Evolutionary conservation across 2,329 filamentous ascomycete species (phyloP), one percentile per base, ranked within the genome.

Genomic region (Fusarium sp.): DNA sequence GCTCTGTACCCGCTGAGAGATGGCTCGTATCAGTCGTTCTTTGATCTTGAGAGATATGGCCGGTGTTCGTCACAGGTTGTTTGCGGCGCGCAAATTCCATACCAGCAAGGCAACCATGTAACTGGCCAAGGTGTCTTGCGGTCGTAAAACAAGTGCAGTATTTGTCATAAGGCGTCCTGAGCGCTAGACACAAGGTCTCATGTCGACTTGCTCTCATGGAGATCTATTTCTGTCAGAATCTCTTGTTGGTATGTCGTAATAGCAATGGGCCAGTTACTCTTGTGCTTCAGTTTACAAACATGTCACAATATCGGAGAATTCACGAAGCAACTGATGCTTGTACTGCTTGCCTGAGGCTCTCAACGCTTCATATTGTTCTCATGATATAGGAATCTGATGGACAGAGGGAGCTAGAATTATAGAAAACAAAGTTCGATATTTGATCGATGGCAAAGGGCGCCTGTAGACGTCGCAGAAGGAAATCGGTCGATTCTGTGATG

Each of bases 271-370:
- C 26, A 30, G 20, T 41, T 18, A 20, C 24, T 24, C 24, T 36
- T 28, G 56, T 59, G 14, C 20, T 38, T 32, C 32, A 28, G 24
- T 30, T 18, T 36, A 51, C 56, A 22, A 38, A 18, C 32, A 51
- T 51, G 24, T 24, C 56, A 58, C 56, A 30, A 38, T 50, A 15
- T 38, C 56, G 56, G 56, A 30, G 42, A 59, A 36, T 59, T 59
- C 3, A 11, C 24, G 26, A 51, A 18, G 36, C 13, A 9, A 36
- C 7, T 26, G 4, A 12, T 34, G 12, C 22, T 36, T 4, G 8
- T 51, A 12, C 2, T n/a, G 15, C 4, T 6, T 50, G 7, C 22
- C 18, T 34, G n/a, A 57, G 39, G 7, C 9, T 38, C 20, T 51
- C 8, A 10, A 20, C 20, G 9, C 15, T 28, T 34, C 7, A 22